These are phyloP conservation scores for Talaromyces sp. DNA, from an alignment of 2,329 filamentous ascomycete genomes.

Conservation along the genomic window DNA sequence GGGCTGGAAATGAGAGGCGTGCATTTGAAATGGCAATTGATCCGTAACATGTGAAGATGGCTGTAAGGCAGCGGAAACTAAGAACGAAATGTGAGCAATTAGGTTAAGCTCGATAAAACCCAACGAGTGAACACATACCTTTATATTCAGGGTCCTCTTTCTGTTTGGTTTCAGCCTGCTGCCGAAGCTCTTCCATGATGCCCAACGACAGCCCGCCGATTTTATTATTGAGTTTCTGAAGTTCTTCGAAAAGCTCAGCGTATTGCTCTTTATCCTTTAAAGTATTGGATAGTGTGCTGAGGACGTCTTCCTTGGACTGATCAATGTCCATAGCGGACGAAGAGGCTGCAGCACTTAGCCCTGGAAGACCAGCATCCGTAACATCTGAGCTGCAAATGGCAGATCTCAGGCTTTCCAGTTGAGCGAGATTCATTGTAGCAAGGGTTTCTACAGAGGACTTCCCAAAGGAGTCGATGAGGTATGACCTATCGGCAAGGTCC, in stretches of 20 bases:
- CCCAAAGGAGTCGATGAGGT: slow-evolving; percentile 15
- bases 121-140: slow-evolving; percentile 19
- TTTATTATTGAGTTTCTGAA: slow-evolving; percentile 53
- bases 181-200: slow-evolving; percentile 44
- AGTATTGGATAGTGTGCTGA: too few relatives aligned
- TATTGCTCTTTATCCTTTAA: slow-evolving; percentile 46
- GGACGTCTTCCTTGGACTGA: too few relatives aligned
- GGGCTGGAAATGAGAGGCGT: neutral
- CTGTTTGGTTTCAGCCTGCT: slow-evolving; percentile 23
- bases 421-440: slow-evolving; percentile 24
- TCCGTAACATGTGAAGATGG: too few relatives aligned
- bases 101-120: neutral
- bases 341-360: slow-evolving; percentile 50
- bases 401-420: slow-evolving; percentile 36
- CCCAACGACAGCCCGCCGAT: slow-evolving; percentile 51
- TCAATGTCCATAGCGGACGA: too few relatives aligned
- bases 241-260: slow-evolving; percentile 50
- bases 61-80: neutral
- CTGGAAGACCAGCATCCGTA: slow-evolving; percentile 52
- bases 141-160: slow-evolving; percentile 15
- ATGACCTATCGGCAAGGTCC: slow-evolving; percentile 2
- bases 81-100: neutral
- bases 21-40: neutral
- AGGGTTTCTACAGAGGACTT: slow-evolving; percentile 21
- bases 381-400: slow-evolving; percentile 50